These are phyloP conservation scores for Salisapilia sapeloensis DNA, from an alignment of 352 stramenopile species.

Conservation along the genomic window DNA sequence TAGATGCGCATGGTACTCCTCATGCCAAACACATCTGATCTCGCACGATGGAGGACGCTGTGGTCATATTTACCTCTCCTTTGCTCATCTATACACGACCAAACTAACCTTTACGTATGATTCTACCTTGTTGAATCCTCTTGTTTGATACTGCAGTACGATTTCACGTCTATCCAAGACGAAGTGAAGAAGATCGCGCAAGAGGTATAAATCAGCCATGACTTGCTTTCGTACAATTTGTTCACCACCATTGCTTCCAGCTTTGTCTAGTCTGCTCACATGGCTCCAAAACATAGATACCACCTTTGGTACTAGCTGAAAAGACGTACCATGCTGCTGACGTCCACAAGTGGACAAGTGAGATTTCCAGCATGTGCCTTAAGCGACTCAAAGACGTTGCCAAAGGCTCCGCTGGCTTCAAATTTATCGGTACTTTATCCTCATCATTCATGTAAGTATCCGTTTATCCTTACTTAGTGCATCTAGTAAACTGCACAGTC, in stretches of 20 bases:
- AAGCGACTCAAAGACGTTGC: conserved; percentile 74
- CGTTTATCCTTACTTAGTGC: conserved; percentile 1
- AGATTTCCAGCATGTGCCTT: conserved; percentile 63
- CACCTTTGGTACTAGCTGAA: conserved; percentile 15
- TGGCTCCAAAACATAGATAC: background rate
- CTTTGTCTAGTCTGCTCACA: background rate
- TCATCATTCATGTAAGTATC: conserved; percentile 1
- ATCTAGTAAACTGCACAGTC: conserved; percentile 68
- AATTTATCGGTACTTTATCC: conserved; percentile 55
- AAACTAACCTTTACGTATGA: background rate
- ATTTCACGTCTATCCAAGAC: conserved; percentile 70
- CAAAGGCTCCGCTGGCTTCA: conserved; percentile 75
- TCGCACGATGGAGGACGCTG: conserved; percentile 30
- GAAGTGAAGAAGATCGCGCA: conserved; percentile 78
- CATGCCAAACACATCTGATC: too few relatives aligned
- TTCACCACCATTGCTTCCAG: background rate
- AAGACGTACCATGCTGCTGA: conserved; percentile 68
- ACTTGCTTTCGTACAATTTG: background rate
- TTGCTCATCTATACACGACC: background rate
- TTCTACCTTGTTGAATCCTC: background rate
- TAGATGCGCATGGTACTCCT: too few relatives aligned
- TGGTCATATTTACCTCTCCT: conserved; percentile 12
- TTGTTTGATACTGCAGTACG: conserved; percentile 21
- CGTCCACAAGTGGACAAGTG: conserved; percentile 58
- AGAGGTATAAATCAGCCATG: conserved; percentile 17